Evolutionary conservation across 1,139 yeast species (phyloP).

Genomic region (Meyerozyma guilliermondii): DNA sequence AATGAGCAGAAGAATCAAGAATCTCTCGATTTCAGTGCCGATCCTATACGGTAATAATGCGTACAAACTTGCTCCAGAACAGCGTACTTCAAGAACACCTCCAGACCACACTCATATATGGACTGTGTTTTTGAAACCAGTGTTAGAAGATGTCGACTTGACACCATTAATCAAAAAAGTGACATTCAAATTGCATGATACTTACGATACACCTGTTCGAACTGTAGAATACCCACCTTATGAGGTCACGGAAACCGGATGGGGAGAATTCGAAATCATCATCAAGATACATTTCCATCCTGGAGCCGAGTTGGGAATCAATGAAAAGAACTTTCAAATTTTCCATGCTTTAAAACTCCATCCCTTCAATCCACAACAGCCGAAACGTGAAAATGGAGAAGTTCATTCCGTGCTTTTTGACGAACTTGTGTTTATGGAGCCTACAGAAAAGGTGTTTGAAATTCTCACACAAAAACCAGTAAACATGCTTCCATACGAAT

Average conservation of each 20-base stretch:
- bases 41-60: constrained; percentile 86
- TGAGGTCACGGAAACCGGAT: constrained; percentile 94
- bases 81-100: constrained; percentile 67
- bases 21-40: constrained; percentile 79
- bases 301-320: constrained; percentile 58
- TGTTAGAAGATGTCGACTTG: constrained; percentile 68
- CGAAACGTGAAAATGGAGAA: constrained; percentile 37
- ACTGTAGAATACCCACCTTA: constrained; percentile 87
- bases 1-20: constrained; percentile 40
- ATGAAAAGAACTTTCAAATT: constrained; percentile 80
- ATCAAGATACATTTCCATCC: constrained; percentile 81
- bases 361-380: constrained; percentile 63
- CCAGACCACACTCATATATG: constrained; percentile 91
- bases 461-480: constrained; percentile 72
- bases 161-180: constrained; percentile 85
- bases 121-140: constrained; percentile 91
- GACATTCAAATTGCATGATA: constrained; percentile 90
- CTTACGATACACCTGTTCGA: constrained; percentile 81
- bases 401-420: constrained; percentile 74
- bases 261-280: constrained; percentile 98
- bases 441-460: constrained; percentile 84
- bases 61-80: constrained; percentile 57
- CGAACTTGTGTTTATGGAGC: constrained; percentile 92
- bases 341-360: constrained; percentile 90
- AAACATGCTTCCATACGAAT: constrained; percentile 61